A percentile compares a stretch with the other conserved stretches of the same genome.
phyloP scores from a whole-genome alignment of 495 filamentous ascomycete genomes.

The Trichoderma gamsii region DNA sequence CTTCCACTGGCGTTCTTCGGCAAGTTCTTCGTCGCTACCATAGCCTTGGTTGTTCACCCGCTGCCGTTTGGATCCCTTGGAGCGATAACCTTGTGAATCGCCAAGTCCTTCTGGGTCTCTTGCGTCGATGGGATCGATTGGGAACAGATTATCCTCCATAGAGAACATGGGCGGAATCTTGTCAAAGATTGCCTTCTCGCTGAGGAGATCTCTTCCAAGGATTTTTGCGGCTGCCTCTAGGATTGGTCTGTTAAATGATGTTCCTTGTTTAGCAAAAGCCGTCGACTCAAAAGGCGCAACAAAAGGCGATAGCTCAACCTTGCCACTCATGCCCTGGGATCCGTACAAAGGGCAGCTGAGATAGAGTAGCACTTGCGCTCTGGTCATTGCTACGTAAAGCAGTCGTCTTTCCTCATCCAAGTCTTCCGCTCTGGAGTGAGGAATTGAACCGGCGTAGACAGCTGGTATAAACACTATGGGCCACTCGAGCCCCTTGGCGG shows the following conservation, averaged over 20 bases:
- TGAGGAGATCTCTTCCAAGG: conserved; percentile 34
- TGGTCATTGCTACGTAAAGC: conserved; percentile 96
- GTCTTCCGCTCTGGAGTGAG: conserved; percentile 89
- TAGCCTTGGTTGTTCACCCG: conserved; percentile 18
- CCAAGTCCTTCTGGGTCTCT: conserved; percentile 19
- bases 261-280: conserved; percentile 37
- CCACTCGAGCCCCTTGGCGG: conserved; percentile 96
- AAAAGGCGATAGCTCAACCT: conserved; percentile 36
- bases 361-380: conserved; percentile 87
- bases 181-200: conserved; percentile 35
- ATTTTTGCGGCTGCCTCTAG: conserved; percentile 37
- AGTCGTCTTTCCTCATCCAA: conserved; percentile 82
- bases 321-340: conserved; percentile 28
- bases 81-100: conserved; percentile 17
- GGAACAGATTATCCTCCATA: conserved; percentile 36
- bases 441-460: conserved; percentile 86
- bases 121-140: conserved; percentile 32
- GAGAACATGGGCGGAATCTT: conserved; percentile 35
- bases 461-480: conserved; percentile 93
- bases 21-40: not conserved
- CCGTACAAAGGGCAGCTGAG: conserved; percentile 65
- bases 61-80: conserved; percentile 28
- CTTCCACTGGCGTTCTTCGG: conserved; percentile 27
- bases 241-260: conserved; percentile 38
- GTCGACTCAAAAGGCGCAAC: conserved; percentile 28